Evolutionary conservation across 352 stramenopile species (phyloP).

Genomic region (Phytophthora melonis): DNA sequence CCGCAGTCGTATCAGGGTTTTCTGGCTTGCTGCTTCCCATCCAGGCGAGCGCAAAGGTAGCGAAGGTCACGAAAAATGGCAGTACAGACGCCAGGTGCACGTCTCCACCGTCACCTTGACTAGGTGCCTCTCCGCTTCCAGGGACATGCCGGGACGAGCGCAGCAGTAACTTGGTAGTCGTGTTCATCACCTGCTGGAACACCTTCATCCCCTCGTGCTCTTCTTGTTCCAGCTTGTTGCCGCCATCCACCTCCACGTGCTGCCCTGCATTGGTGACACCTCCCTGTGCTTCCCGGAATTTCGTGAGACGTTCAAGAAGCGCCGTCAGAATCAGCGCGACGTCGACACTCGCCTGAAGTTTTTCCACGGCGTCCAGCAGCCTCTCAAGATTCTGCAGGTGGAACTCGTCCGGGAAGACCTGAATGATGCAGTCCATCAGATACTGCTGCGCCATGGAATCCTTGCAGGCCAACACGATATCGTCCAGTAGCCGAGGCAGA

Average conservation of each 20-base stretch:
- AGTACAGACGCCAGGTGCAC: constrained; percentile 40
- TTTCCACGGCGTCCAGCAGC: constrained; percentile 88
- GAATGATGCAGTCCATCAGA: constrained; percentile 98
- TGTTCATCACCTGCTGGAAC: constrained; percentile 35
- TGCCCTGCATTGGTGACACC: constrained; percentile 16
- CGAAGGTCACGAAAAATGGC: constrained; percentile 63
- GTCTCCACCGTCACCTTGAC: constrained; percentile 15
- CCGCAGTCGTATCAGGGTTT: constrained; percentile 26
- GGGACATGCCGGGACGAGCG: constrained; percentile 25
- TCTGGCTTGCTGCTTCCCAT: constrained; percentile 16
- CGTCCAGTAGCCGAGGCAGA: constrained; percentile 89
- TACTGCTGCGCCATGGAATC: constrained; percentile 99
- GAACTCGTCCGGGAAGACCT: constrained; percentile 98
- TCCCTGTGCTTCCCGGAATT: constrained; percentile 76
- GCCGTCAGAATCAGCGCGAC: constrained; percentile 91
- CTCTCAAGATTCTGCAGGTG: constrained; percentile 95
- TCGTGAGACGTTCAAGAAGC: constrained; percentile 95
- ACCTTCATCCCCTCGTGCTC: constrained; percentile 27
- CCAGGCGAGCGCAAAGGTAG: constrained; percentile 57
- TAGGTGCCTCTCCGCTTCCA: constrained; percentile 9
- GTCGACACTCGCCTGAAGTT: constrained; percentile 94
- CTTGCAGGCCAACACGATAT: constrained; percentile 95
- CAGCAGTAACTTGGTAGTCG: constrained; percentile 34
- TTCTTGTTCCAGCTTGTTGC: constrained; percentile 23
- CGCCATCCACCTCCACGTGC: constrained; percentile 17